Evolutionary conservation across 305 asterid genomes (phyloP), one percentile per base, ranked within the genome.

Genomic region (Ajuga reptans): DNA sequence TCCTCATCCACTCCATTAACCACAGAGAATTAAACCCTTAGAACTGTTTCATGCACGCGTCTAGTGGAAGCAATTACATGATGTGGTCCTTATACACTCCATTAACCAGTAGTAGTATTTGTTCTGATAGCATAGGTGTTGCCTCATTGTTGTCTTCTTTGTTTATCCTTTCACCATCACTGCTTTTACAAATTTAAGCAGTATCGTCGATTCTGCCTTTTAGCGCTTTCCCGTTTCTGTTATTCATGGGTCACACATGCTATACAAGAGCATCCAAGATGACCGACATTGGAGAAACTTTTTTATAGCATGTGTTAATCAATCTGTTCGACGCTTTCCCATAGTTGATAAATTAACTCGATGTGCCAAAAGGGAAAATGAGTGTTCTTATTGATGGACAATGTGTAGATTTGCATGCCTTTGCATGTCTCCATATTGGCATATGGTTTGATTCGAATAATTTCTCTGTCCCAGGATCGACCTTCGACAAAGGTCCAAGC

Each of bases 401-500:
- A 21, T 31, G 36, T 31, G 36, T 31, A 31, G 36, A 31, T 5
- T 9, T 52, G 17, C 37, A 61, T 42, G 24, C 14, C 45, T n/a
- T 11, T 42, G 5, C 36, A 59, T 7, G 6, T 45, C 42, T 42
- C 6, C 34, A 6, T 33, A 18, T 17, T 34, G 67, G 68, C 55
- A 18, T 63, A 9, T 64, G 24, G 45, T 43, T 36, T 57, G 62
- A 50, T 68, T 72, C 10, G 45, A 29, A 41, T 36, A 52, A 31
- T 64, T 57, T 29, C 29, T 49, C 62, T 73, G 29, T 69, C 71
- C 71, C 81, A 86, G 92, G 88, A 86, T 45, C 92, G 86, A 16
- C 92, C 92, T 17, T 82, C 92, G 11, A 86, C 89, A 10, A 86
- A 84, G 75, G 86, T 86, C 62, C 92, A 84, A 69, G 89, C 92